Conservation (phyloP, 495 filamentous ascomycete genomes). For the Thozetella sp. region DNA sequence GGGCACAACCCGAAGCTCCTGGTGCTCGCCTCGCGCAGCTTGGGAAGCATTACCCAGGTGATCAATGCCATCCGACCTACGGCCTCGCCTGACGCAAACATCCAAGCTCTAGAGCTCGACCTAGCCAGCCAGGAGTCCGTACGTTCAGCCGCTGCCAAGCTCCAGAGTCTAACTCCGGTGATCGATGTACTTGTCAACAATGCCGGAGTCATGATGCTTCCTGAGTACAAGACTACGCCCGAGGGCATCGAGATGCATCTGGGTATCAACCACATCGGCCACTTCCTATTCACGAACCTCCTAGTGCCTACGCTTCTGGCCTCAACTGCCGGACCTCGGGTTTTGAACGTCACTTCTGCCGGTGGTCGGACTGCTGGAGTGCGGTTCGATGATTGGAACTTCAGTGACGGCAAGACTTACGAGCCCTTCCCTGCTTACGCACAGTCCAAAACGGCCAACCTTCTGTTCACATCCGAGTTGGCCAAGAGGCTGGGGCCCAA, state of each 20-base stretch:
- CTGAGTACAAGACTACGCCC: conserved; percentile 13
- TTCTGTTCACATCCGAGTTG: conserved; percentile 42
- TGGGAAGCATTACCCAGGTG: conserved; percentile 14
- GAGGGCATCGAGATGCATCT: conserved; percentile 47
- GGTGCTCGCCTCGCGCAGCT: conserved; percentile 54
- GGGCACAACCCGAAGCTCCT: conserved; percentile 50
- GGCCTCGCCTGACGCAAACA: conserved; percentile 23
- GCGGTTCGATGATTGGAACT: conserved; percentile 33
- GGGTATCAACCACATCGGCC: conserved; percentile 15
- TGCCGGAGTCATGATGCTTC: conserved; percentile 57
- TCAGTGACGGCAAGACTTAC: conserved; percentile 38
- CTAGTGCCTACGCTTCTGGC: conserved; percentile 26
- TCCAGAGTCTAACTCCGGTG: conserved; percentile 35
- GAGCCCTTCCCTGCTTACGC: conserved; percentile 41
- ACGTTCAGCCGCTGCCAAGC: conserved; percentile 31
- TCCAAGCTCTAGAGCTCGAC: conserved; percentile 33
- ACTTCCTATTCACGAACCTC: conserved; percentile 37
- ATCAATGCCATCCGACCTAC: conserved; percentile 16
- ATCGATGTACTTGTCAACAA: conserved; percentile 55
- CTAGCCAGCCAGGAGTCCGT: conserved; percentile 40
- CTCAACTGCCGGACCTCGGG: conserved; percentile 17
- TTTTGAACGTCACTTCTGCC: conserved; percentile 40
- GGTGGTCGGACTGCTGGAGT: conserved; percentile 21
- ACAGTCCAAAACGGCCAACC: conserved; percentile 51
- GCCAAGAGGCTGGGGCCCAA: conserved; percentile 24